A percentile compares a stretch with the other conserved stretches of the same genome.
Conservation (phyloP, 2,329 filamentous ascomycete species). For the Colletotrichum spinosum region DNA sequence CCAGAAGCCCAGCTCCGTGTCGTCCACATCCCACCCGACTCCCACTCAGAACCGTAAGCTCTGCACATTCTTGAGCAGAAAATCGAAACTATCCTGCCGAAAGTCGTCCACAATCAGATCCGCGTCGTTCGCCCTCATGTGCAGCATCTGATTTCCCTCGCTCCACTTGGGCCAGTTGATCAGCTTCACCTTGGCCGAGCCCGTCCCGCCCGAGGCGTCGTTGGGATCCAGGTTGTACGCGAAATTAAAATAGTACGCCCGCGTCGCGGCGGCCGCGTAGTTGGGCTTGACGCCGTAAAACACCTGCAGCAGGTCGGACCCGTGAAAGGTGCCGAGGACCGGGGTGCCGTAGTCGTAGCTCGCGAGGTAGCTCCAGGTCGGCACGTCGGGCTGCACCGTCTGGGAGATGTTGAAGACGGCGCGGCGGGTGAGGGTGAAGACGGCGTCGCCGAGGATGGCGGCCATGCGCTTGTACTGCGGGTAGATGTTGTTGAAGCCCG, state of each 20-base stretch:
- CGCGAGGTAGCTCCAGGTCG: constrained; percentile 70
- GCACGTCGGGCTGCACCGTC: constrained; percentile 56
- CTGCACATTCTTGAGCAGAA: constrained; percentile 27
- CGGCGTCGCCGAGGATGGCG: constrained; percentile 71
- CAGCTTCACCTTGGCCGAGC: constrained; percentile 19
- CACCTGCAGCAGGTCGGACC: constrained; percentile 65
- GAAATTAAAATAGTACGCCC: constrained; percentile 70
- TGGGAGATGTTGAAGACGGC: constrained; percentile 59
- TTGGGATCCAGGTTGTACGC: constrained; percentile 70
- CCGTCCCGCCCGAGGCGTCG: constrained; percentile 45
- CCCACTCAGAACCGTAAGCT: constrained; percentile 23
- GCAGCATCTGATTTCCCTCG: constrained; percentile 47
- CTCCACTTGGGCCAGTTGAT: constrained; percentile 55
- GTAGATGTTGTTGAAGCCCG: constrained; percentile 68
- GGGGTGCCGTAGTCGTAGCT: constrained; percentile 70
- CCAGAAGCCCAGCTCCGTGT: neutral
- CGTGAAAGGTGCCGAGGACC: constrained; percentile 73
- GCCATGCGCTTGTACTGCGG: constrained; percentile 74
- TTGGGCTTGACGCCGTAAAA: constrained; percentile 64
- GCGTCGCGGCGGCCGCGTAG: constrained; percentile 59
- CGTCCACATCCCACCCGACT: neutral
- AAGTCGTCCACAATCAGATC: constrained; percentile 39
- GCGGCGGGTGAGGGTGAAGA: constrained; percentile 57
- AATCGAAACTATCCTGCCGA: constrained; percentile 38
- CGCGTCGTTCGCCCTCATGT: constrained; percentile 33